These are phyloP conservation scores for Fraxinus velutina DNA, from an alignment of 305 asterid genomes.

Conservation along the genomic window DNA sequence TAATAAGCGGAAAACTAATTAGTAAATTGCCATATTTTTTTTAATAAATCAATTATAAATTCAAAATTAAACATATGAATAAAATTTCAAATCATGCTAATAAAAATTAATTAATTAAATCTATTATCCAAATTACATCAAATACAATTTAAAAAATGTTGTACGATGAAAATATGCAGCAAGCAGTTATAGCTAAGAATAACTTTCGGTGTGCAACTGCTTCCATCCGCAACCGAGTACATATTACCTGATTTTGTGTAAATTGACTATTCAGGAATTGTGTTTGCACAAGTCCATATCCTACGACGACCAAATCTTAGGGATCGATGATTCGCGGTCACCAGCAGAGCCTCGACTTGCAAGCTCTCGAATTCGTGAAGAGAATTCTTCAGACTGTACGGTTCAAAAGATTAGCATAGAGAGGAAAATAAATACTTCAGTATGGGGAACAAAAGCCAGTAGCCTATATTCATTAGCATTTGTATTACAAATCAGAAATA, in stretches of 20 bases:
- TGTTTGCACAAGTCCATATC: neutral
- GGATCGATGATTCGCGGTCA: slow-evolving; percentile 41
- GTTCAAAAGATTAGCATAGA: neutral
- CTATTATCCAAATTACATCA: neutral
- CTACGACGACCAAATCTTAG: slow-evolving; percentile 62
- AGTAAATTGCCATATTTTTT: too few relatives aligned
- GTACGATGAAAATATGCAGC: neutral
- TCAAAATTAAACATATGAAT: neutral
- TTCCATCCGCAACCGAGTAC: neutral
- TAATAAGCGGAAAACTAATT: too few relatives aligned
- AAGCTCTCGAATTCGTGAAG: slow-evolving; percentile 74
- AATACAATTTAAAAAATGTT: neutral
- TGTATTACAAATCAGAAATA: neutral
- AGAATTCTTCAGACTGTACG: slow-evolving; percentile 74
- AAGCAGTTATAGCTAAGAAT: neutral
- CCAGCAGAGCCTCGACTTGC: slow-evolving; percentile 67
- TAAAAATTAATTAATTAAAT: too few relatives aligned
- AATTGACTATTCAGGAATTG: neutral
- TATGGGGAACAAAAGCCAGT: neutral
- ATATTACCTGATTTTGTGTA: neutral
- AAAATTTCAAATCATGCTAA: neutral
- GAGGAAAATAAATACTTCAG: neutral
- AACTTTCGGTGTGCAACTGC: neutral
- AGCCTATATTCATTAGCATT: neutral
- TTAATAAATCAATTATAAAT: too few relatives aligned